phyloP scores from a whole-genome alignment of 2,329 filamentous ascomycete species.

The Aaosphaeria arxii region DNA sequence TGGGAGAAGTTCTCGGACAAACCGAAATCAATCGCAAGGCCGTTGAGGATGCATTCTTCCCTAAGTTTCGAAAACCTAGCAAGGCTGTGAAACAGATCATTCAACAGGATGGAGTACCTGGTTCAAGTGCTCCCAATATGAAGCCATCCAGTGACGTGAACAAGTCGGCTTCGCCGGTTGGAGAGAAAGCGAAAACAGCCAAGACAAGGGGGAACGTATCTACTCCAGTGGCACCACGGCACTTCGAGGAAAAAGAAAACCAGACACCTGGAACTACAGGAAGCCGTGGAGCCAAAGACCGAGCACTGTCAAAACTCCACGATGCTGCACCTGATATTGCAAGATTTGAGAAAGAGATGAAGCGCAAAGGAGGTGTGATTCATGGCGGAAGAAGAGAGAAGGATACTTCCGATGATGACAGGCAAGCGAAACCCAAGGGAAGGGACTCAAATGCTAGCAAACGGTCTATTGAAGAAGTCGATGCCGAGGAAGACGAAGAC shows the following conservation, averaged over 20 bases:
- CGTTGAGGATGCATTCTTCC: conserved; percentile 67
- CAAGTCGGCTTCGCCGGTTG: conserved; percentile 19
- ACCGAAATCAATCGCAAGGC: conserved; percentile 74
- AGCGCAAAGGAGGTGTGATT: conserved; percentile 67
- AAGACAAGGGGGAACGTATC: conserved; percentile 30
- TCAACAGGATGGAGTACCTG: conserved; percentile 14
- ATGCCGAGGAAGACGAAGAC: conserved; percentile 31
- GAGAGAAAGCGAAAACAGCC: conserved; percentile 24
- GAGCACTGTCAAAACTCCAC: conserved; percentile 74
- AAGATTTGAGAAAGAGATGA: conserved; percentile 90
- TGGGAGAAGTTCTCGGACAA: conserved; percentile 89
- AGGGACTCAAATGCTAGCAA: conserved; percentile 43
- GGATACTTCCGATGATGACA: conserved; percentile 38
- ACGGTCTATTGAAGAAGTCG: conserved; percentile 43
- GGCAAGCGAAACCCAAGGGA: conserved; percentile 21
- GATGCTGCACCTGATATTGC: conserved; percentile 79
- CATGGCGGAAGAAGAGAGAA: conserved; percentile 48
- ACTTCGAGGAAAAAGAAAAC: conserved; percentile 70
- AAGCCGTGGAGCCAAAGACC: conserved; percentile 83
- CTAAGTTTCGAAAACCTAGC: conserved; percentile 3
- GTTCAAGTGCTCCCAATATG: conserved; percentile 12
- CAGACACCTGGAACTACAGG: conserved; percentile 73
- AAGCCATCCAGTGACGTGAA: conserved; percentile 12
- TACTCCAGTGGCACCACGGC: conserved; percentile 48
- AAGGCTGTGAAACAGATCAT: conserved; percentile 11